These are phyloP conservation scores for Trypanosoma avium DNA, from an alignment of 208 protist genomes.

Conservation along the genomic window DNA sequence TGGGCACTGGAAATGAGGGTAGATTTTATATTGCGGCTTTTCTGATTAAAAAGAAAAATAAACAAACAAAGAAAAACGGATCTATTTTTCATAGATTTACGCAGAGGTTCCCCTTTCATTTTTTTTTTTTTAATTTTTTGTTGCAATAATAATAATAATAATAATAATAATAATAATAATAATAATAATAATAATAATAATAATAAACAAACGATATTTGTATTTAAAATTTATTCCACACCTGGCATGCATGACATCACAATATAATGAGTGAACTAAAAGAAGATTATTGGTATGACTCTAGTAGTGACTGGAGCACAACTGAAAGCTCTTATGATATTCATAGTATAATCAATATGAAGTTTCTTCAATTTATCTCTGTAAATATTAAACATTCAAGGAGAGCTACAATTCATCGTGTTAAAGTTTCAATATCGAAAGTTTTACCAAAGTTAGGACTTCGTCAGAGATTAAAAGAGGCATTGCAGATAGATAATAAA, in stretches of 20 bases:
- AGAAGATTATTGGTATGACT: slow-evolving; percentile 7
- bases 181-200: too few species aligned
- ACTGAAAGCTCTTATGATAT: background rate
- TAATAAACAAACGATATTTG: too few species aligned
- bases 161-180: too few species aligned
- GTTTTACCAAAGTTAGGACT: slow-evolving; percentile 16
- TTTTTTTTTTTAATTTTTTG: too few species aligned
- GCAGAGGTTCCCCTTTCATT: too few species aligned
- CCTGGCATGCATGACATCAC: background rate
- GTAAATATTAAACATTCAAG: background rate
- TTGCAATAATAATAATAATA: too few species aligned
- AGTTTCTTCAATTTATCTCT: slow-evolving; percentile 11
- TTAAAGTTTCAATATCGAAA: slow-evolving; percentile 15
- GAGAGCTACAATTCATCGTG: background rate
- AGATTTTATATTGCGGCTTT: too few species aligned
- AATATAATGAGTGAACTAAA: background rate
- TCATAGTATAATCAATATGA: background rate
- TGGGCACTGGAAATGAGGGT: too few species aligned
- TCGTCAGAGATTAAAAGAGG: slow-evolving; percentile 16
- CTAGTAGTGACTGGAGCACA: slow-evolving; percentile 14
- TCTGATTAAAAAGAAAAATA: too few species aligned
- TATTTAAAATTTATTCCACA: too few species aligned
- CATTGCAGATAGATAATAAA: background rate
- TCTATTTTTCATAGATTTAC: too few species aligned
- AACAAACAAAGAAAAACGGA: too few species aligned